Evolutionary conservation across 2,329 filamentous ascomycete species (phyloP).

Genomic region (Myriosclerotinia scirpicola): DNA sequence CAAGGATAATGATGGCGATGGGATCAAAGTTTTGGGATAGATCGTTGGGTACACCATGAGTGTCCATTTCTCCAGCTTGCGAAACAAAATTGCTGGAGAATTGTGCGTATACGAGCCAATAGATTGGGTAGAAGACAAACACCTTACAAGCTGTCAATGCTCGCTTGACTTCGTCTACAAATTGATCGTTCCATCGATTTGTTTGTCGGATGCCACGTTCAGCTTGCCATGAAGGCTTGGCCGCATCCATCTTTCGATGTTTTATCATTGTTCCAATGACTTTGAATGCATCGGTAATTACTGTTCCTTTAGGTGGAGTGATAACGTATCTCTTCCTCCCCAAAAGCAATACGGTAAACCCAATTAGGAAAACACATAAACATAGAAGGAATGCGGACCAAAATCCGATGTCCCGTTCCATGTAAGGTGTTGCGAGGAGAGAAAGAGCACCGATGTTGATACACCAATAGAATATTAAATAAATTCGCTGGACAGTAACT

Average conservation of each 20-base stretch:
- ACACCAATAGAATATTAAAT: slow-evolving; percentile 60
- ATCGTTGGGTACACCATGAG: slow-evolving; percentile 58
- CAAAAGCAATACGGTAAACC: slow-evolving; percentile 50
- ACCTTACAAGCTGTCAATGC: slow-evolving; percentile 57
- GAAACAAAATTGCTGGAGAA: slow-evolving; percentile 59
- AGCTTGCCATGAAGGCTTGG: slow-evolving; percentile 63
- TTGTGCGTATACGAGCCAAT: slow-evolving; percentile 47
- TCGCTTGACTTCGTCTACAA: slow-evolving; percentile 48
- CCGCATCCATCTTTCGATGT: slow-evolving; percentile 52
- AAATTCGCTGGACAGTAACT: slow-evolving; percentile 52
- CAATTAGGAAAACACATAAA: slow-evolving; percentile 56
- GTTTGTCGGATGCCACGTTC: slow-evolving; percentile 28
- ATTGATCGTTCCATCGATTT: slow-evolving; percentile 49
- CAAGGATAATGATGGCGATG: slow-evolving; percentile 57
- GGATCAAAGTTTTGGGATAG: slow-evolving; percentile 60
- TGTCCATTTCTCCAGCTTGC: slow-evolving; percentile 56
- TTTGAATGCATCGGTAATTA: slow-evolving; percentile 66
- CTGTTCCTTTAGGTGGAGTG: slow-evolving; percentile 57
- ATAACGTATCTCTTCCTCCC: slow-evolving; percentile 58
- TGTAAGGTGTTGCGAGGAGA: slow-evolving; percentile 46
- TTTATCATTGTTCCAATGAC: slow-evolving; percentile 56
- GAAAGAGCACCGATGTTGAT: slow-evolving; percentile 63
- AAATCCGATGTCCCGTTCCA: slow-evolving; percentile 50
- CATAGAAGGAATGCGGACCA: slow-evolving; percentile 47
- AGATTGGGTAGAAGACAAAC: slow-evolving; percentile 61